Base-by-base conservation (phyloP, 495 filamentous ascomycete species). In the Aspergillus campestris region DNA sequence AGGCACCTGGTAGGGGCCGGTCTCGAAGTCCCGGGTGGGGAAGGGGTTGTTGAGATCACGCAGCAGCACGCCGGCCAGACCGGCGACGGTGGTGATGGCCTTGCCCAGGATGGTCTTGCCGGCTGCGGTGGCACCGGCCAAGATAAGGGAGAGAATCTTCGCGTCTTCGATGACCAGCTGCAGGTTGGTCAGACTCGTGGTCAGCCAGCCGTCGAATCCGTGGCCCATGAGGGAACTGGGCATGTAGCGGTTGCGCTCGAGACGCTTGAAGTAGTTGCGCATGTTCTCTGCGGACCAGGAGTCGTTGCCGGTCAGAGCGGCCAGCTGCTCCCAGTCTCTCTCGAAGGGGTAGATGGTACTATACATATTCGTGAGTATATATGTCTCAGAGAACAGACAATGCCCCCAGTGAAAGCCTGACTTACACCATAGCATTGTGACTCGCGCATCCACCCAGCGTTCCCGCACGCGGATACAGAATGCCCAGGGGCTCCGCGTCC, bases 141-240 rank as follows among this genome's bases (percentile, higher is more conserved):
- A 52, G 10, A 79, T 53, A 8, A 75, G 34, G 11, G 65, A 71
- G 3, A 79, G 49, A 5, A 82, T 56, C 43, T 76, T 77, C 6
- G 67, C 57, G 40, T 82, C 77, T 15, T 67, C 57, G 12, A 75
- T 53, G 1, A 75, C 66, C 9, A 79, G 58, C 11, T 52, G 64
- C 30, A 74, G 44, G 15, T 73, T 66, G 0, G 75, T 70, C n/a
- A 72, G 32, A 24, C 67, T 72, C 1, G 73, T 79, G 31, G 61
- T 54, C 28, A 82, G 62, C 74, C 74, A 84, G 9, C 81, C 79
- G 34, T 69, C 56, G 41, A 59, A 74, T 9, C 81, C 80, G 52
- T 83, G 81, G 28, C 74, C 75, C 1, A 56, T 47, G 14, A 64
- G 48, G 9, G 62, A 56, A 28, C 59, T 66, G 0, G 65, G 59